phyloP scores from a whole-genome alignment of 2,329 filamentous ascomycete species.

The Penicillium oxalicum region DNA sequence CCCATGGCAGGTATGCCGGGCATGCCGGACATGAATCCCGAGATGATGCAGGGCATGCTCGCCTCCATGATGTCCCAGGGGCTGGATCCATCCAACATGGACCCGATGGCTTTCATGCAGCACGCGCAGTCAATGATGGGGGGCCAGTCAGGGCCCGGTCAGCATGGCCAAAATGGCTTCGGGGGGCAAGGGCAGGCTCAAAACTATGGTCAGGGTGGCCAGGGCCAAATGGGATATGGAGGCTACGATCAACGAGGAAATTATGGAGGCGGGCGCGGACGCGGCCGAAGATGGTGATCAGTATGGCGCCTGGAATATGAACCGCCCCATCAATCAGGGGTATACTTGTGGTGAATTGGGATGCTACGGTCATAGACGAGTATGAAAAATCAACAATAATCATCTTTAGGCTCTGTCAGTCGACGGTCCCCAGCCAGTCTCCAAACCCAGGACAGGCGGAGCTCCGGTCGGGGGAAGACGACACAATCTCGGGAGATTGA shows the following conservation, averaged over 20 bases:
- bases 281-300: slow-evolving; percentile 36
- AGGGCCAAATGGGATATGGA: slow-evolving; percentile 39
- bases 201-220: slow-evolving; percentile 33
- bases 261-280: slow-evolving; percentile 35
- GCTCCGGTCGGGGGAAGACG: slow-evolving; percentile 1
- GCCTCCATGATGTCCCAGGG: slow-evolving; percentile 50
- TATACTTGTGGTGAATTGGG: too few species aligned
- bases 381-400: slow-evolving; percentile 7
- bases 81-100: slow-evolving; percentile 49
- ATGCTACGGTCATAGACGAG: too few species aligned
- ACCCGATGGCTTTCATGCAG: slow-evolving; percentile 51
- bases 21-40: slow-evolving; percentile 48
- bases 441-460: background rate
- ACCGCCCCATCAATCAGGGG: slow-evolving; percentile 5
- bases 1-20: slow-evolving; percentile 36
- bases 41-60: slow-evolving; percentile 57
- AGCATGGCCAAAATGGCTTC: slow-evolving; percentile 32
- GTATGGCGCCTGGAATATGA: slow-evolving; percentile 3
- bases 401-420: background rate
- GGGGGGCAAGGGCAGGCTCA: slow-evolving; percentile 29
- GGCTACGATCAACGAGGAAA: slow-evolving; percentile 38
- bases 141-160: slow-evolving; percentile 35
- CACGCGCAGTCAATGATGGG: slow-evolving; percentile 48
- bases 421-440: background rate
- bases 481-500: too few species aligned